Percentiles rank a stretch among this genome's conserved stretches.
Conservation (phyloP, 345 rosid species). For the Eutrema japonicum region DNA sequence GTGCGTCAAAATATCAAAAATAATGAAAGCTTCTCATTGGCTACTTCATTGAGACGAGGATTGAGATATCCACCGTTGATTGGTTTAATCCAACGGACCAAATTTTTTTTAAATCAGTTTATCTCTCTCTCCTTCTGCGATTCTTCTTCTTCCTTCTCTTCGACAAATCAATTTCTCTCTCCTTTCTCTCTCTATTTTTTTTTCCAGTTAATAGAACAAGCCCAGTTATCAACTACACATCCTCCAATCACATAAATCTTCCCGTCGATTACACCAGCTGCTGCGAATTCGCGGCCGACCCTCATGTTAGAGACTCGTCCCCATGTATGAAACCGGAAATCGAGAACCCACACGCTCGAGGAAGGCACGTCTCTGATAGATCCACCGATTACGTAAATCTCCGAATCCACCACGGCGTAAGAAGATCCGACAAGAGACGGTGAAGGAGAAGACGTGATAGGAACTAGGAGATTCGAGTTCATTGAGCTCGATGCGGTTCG, state of each 20-base stretch:
- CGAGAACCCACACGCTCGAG: constrained; percentile 71
- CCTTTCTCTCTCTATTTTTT: no score
- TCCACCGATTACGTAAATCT: constrained; percentile 75
- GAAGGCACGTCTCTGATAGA: constrained; percentile 71
- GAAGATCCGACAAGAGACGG: constrained; percentile 66
- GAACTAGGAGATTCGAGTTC: constrained; percentile 45
- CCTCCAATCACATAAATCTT: constrained; percentile 85
- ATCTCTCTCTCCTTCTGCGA: no score
- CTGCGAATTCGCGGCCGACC: constrained; percentile 77
- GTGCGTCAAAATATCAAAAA: no score
- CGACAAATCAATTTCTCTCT: no score
- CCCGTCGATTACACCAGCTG: constrained; percentile 64
- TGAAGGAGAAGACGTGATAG: constrained; percentile 60
- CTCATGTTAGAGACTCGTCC: constrained; percentile 58
- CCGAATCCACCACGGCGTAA: constrained; percentile 55
- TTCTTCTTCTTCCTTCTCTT: no score
- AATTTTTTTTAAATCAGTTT: no score
- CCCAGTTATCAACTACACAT: constrained; percentile 54
- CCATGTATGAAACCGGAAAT: constrained; percentile 72
- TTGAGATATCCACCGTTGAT: no score
- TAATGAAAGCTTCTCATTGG: no score
- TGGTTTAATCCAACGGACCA: no score
- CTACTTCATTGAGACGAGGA: no score
- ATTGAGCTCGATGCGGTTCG: background rate
- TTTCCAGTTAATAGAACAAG: constrained; percentile 61